phyloP scores from a whole-genome alignment of 176 grass and related monocot species.

The Eleusine coracana region DNA sequence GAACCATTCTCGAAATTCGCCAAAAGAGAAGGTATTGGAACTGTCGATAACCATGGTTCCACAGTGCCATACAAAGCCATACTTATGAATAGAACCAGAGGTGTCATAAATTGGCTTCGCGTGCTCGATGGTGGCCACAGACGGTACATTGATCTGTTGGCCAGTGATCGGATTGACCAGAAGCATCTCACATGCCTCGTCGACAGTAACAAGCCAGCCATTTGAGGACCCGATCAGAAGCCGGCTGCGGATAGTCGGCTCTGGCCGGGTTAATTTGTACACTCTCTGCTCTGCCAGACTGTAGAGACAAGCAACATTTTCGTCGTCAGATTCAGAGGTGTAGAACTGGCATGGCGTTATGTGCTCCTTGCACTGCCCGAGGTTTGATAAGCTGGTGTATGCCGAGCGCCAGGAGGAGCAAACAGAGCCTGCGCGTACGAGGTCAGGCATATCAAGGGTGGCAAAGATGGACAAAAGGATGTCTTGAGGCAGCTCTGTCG shows the following conservation, averaged over 20 bases:
- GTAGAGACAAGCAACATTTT: neutral
- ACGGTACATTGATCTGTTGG: neutral
- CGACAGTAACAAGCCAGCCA: neutral
- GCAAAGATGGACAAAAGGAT: neutral
- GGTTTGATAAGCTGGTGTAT: neutral
- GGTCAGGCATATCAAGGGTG: slow-evolving; percentile 14
- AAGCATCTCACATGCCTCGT: neutral
- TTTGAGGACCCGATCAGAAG: neutral
- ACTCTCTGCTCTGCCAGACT: neutral
- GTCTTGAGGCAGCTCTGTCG: neutral
- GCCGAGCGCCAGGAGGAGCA: neutral
- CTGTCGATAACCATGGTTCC: too few species aligned
- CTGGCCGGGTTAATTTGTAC: neutral
- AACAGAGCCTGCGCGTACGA: neutral
- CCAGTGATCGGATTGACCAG: neutral
- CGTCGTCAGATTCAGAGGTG: neutral
- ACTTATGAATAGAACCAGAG: neutral
- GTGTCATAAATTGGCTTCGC: neutral
- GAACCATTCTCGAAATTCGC: too few species aligned
- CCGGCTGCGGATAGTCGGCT: neutral
- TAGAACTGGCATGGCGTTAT: neutral
- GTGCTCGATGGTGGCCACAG: neutral
- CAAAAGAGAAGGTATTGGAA: too few species aligned
- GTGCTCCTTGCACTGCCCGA: neutral
- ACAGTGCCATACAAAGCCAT: too few species aligned